A percentile compares a stretch with the other conserved stretches of the same genome.
Conservation (phyloP, 2,329 filamentous ascomycete genomes). For the Fusarium sp. region DNA sequence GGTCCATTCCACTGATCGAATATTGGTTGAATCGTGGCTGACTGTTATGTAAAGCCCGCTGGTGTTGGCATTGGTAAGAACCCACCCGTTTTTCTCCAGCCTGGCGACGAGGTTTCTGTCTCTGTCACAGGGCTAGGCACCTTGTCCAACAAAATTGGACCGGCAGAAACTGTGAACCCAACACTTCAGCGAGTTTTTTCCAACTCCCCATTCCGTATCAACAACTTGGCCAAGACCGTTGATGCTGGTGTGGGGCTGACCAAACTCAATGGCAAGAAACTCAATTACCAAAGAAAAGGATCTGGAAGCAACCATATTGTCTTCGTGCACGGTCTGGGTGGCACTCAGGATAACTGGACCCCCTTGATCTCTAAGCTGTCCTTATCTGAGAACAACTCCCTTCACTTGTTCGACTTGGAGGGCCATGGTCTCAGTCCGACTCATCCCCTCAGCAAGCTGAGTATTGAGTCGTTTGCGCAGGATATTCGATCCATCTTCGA, state of each 20-base stretch:
- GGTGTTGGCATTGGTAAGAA: slow-evolving; percentile 3
- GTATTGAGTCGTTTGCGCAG: slow-evolving; percentile 53
- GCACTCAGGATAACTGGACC: slow-evolving; percentile 54
- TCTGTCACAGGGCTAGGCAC: not conserved
- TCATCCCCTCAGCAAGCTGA: slow-evolving; percentile 53
- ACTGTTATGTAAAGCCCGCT: not conserved
- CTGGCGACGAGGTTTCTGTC: not conserved
- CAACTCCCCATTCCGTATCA: not conserved
- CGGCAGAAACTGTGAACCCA: not conserved
- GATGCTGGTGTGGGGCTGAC: not conserved
- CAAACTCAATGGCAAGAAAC: not conserved
- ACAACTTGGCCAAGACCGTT: not conserved
- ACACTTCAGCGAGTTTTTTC: not conserved
- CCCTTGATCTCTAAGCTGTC: slow-evolving; percentile 54
- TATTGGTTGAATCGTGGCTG: not conserved
- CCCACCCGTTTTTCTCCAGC: not conserved
- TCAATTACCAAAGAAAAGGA: not conserved
- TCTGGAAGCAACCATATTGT: slow-evolving; percentile 45
- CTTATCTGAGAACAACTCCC: slow-evolving; percentile 16
- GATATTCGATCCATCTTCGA: not conserved
- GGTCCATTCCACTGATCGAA: not conserved
- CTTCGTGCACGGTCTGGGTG: slow-evolving; percentile 66
- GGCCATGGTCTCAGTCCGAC: slow-evolving; percentile 66
- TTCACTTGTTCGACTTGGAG: slow-evolving; percentile 63
- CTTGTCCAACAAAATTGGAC: not conserved